Conservation (phyloP, 2,329 filamentous ascomycete genomes). For the Aspergillus neoniger region DNA sequence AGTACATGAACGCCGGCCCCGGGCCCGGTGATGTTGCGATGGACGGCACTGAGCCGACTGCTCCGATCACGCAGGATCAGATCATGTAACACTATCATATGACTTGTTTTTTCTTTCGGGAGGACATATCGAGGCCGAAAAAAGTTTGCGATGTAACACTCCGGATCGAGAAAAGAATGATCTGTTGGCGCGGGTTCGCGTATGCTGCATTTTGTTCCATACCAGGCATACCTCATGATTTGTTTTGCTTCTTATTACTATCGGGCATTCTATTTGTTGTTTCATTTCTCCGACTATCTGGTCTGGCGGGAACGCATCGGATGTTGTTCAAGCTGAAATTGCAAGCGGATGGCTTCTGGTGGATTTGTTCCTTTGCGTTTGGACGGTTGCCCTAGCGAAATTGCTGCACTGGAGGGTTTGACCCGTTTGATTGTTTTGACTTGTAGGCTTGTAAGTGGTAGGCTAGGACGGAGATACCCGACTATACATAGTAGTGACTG, state of each 20-base stretch:
- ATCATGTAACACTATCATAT: conserved; percentile 70
- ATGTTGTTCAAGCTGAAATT: conserved; percentile 4
- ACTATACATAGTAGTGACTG: neutral
- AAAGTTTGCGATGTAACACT: conserved; percentile 18
- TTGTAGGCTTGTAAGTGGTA: neutral
- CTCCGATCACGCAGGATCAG: conserved; percentile 89
- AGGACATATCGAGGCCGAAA: conserved; percentile 6
- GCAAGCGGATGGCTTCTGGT: neutral
- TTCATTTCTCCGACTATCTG: conserved; percentile 13
- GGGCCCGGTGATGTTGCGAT: conserved; percentile 64
- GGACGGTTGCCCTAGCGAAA: neutral
- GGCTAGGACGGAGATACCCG: neutral
- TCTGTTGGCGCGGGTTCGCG: conserved; percentile 9
- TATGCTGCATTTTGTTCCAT: conserved; percentile 9
- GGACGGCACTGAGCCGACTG: conserved; percentile 72
- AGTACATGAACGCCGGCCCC: conserved; percentile 74
- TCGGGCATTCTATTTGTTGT: conserved; percentile 9
- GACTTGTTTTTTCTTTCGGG: conserved; percentile 9
- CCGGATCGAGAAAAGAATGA: conserved; percentile 5
- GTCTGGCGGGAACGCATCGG: conserved; percentile 15
- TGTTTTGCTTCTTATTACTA: conserved; percentile 2
- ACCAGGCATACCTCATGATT: conserved; percentile 5
- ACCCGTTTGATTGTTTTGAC: neutral
- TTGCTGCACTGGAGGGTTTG: neutral
- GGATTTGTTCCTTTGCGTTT: neutral